Evolutionary conservation across 1,284 basidiomycete species (phyloP).

Genomic region (Apiotrichum mycotoxinovorans): DNA sequence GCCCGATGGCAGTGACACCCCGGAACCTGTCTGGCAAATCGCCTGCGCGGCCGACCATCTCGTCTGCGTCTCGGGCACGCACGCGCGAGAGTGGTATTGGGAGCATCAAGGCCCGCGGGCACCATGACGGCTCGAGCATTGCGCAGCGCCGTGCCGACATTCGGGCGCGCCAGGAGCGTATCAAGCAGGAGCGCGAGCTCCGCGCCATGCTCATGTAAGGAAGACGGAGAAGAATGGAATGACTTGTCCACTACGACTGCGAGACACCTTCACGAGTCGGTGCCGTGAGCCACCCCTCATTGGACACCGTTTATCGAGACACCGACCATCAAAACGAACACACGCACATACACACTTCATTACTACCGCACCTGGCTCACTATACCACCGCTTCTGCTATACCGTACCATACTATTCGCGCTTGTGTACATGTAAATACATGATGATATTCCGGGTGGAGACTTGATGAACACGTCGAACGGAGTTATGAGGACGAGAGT

Average conservation of each 20-base stretch:
- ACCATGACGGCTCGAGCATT: conserved; percentile 25
- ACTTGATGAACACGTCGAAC: too few species aligned
- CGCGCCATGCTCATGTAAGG: conserved; percentile 30
- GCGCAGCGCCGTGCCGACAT: conserved; percentile 34
- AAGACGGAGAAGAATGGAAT: too few species aligned
- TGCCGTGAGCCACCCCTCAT: too few species aligned
- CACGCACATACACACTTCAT: too few species aligned
- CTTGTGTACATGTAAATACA: background rate
- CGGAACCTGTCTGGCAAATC: background rate
- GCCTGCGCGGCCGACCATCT: conserved; percentile 1
- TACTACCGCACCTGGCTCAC: too few species aligned
- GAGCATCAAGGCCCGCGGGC: conserved; percentile 6
- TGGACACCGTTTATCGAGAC: too few species aligned
- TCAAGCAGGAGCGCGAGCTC: conserved; percentile 38
- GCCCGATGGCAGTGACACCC: background rate
- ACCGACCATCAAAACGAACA: too few species aligned
- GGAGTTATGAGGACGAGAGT: too few species aligned
- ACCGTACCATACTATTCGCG: background rate
- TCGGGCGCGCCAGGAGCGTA: conserved; percentile 32
- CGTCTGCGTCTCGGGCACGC: conserved; percentile 6
- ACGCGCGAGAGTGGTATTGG: conserved; percentile 5
- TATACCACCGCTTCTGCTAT: background rate
- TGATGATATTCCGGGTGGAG: background rate
- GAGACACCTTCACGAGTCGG: too few species aligned
- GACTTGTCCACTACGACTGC: too few species aligned